Evolutionary conservation across 805 yeast genomes (phyloP), one percentile per base, ranked within the genome.

Genomic region (Candida nonsorbophila): DNA sequence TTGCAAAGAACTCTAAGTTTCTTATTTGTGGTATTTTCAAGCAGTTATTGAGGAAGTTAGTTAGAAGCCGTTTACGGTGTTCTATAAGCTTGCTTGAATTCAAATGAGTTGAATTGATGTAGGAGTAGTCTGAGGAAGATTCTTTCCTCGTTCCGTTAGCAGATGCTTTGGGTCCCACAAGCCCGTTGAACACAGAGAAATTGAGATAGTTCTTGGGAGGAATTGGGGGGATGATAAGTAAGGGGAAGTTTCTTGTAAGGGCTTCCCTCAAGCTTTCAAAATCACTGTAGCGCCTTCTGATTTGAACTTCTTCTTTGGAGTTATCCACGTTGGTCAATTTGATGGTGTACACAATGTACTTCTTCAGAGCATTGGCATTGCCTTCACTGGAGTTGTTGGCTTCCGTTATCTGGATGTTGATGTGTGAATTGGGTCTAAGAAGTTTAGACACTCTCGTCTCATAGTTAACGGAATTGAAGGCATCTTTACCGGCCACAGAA

Each of bases 301-400:
- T 75, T 4, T 86, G 88, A 18, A 74, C 49, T 29, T 75, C 65
- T 23, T 74, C 62, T 11, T 44, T 48, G 1, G 44, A 36, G 19
- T 43, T 47, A 18, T 50, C 51, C 1, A 42, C 47, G 6, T 66
- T 79, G n/a, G 78, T 61, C 25, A 74, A 61, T 37, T 72, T 69
- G 36, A 90, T 84, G 3, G 94, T 79, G 51, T 92, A 90, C 0
- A 87, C 85, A 15, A 90, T 77, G 43, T 80, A 90, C 33, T 61
- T 63, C 47, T 62, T 62, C 51, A 51, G 56, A 2, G 87, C 77
- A 38, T 84, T 71, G 20, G 77, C 69, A 62, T 59, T 41, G 7
- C 88, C 86, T 44, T 90, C 97, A 36, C 74, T 79, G 30, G 84
- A 81, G 50, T 84, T 87, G 4, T 86, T 85, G 0, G 97, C 96